Evolutionary conservation across 176 grass and related monocot genomes (phyloP).

Genomic region (Oryza rufipogon): DNA sequence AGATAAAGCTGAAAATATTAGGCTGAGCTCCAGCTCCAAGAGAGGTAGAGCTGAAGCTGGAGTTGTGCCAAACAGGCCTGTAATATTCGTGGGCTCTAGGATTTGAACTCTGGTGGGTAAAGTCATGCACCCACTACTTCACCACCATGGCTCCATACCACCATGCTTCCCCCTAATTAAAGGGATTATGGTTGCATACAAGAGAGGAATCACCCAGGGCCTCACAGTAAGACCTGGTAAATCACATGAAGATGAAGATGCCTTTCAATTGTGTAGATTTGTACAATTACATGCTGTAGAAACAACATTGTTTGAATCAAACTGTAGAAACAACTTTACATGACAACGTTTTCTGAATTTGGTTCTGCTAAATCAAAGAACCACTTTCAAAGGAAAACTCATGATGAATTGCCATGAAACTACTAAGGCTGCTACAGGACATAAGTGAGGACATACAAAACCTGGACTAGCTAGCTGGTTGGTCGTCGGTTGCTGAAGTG

Average conservation of each 20-base stretch:
- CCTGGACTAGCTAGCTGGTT: conserved; percentile 39
- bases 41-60: too few species aligned
- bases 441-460: not conserved
- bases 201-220: not conserved
- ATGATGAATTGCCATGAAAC: conserved; percentile 13
- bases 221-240: not conserved
- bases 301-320: not conserved
- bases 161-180: too few species aligned
- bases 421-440: conserved; percentile 1
- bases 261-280: conserved; percentile 7
- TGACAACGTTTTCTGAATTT: conserved; percentile 8
- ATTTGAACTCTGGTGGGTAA: too few species aligned
- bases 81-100: too few species aligned
- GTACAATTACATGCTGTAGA: conserved; percentile 27
- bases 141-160: too few species aligned
- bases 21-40: too few species aligned
- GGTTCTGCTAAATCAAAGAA: conserved; percentile 7
- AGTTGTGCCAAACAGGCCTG: too few species aligned
- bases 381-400: not conserved
- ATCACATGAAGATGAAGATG: conserved; percentile 1
- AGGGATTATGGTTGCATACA: too few species aligned
- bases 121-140: too few species aligned
- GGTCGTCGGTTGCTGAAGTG: conserved; percentile 39
- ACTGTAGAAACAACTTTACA: conserved; percentile 29
- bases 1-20: too few species aligned